Base-by-base conservation (phyloP, 305 asterid genomes). In the Stenogyne calaminthoides region DNA sequence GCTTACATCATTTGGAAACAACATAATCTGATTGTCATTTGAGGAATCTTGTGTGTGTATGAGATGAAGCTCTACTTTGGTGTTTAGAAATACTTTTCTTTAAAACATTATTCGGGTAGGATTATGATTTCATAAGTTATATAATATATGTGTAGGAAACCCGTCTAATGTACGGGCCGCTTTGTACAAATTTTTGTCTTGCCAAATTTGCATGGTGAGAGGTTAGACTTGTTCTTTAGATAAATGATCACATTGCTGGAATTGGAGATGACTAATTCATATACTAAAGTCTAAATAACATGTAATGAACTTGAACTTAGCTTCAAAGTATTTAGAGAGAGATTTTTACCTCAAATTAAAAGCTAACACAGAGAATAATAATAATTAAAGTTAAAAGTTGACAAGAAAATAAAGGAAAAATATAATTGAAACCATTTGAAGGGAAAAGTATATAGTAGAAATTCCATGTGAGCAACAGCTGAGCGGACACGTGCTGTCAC, bases 401-500 rank as follows among this genome's bases (percentile, higher is more conserved):
- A 11, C 20, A 25, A 58, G 14, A 3, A 12, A 12, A 9, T 5
- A 6, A 42, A 25, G 6, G 3, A 22, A 19, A 39, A 20, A 22
- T 22, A 22, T 22, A 22, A 22, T 22, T 22, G n/a, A n/a, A n/a
- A n/a, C n/a, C n/a, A n/a, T n/a, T n/a, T n/a, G 6, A 6, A 42
- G 16, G 16, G 39, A 36, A 44, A 32, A 49, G 64, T 11, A 47
- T 15, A 67, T 47, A 59, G 69, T 19, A 2, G 32, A 60, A 47
- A 69, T 69, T 60, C 75, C 36, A 9, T n/a, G 7, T 19, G 59
- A 66, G 66, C 29, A 15, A 49, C 56, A 16, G 71, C 54, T 14
- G 66, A 47, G 77, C 69, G 29, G 61, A 51, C 71, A 74, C 54
- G 77, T 77, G 78, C 58, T 55, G 10, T 32, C 56, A 46, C 67